Base-by-base conservation (phyloP, 306 rosid species). In the Rubus parviflorus region DNA sequence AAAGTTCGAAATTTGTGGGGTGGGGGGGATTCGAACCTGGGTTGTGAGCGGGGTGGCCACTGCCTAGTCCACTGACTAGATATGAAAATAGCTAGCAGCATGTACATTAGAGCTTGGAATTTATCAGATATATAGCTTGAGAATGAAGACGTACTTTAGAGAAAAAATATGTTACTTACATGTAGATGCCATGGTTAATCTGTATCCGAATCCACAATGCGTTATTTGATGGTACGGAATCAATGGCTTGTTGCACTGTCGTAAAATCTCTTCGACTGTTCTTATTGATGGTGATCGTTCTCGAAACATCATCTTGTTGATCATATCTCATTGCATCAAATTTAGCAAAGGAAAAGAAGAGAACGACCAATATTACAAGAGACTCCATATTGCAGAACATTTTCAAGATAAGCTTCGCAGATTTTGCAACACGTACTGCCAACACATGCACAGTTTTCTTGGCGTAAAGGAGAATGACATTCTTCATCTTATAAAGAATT, bases 171-270 rank as follows among this genome's bases (percentile, higher is more conserved):
- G 15, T 60, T 54, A 63, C 62, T 41, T 74, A 75, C 83, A 0
- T 41, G 71, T 81, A 84, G 52, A 35, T 70, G 13, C 75, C 90
- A 1, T 82, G 45, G 35, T 19, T 76, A 16, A 84, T 72, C 38
- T 76, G 77, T 42, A 87, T 72, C 47, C 67, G 79, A 30, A 70
- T 75, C 88, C 88, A 87, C 43, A 4, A 19, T 2, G 16, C 12
- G 7, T 77, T 84, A 46, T 69, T 74, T 41, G 11, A 1, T 0
- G 64, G 45, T 23, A 87, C 45, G 41, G 81, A 76, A 74, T 87
- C 86, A 70, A 82, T 82, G 46, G 88, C 90, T 19, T 81, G 71
- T 64, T 87, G 86, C 12, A 87, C 57, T 3, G 77, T 70, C 4
- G 2, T 47, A 66, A 87, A 84, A 23, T 13, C 1, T 67, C 74